A percentile compares a stretch with the other conserved stretches of the same genome.
These are phyloP conservation scores for Aspergillus sp. DNA, from an alignment of 2,329 filamentous ascomycete genomes.

Conservation along the genomic window DNA sequence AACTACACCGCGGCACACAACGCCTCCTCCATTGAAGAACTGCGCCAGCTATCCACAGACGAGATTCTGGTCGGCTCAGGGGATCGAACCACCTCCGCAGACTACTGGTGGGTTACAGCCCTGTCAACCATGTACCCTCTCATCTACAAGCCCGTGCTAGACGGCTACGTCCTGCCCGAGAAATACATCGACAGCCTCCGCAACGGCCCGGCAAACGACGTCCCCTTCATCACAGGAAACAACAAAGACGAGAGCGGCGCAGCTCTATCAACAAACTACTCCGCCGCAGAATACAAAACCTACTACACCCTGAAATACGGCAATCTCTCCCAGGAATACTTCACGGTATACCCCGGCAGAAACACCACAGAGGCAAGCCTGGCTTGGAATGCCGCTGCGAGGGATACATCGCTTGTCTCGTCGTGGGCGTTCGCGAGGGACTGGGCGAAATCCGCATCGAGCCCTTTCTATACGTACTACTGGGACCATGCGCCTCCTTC, in stretches of 20 bases:
- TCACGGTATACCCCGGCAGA: slow-evolving; percentile 28
- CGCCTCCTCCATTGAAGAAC: slow-evolving; percentile 22
- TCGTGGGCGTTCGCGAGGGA: slow-evolving; percentile 30
- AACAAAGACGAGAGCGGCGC: slow-evolving; percentile 35
- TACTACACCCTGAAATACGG: slow-evolving; percentile 35
- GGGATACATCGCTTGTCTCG: slow-evolving; percentile 24
- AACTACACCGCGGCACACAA: slow-evolving; percentile 28
- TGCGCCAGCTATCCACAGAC: slow-evolving; percentile 25
- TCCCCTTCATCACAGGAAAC: slow-evolving; percentile 39
- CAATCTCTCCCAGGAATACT: slow-evolving; percentile 24
- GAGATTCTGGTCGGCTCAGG: slow-evolving; percentile 25
- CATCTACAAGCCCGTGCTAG: slow-evolving; percentile 30
- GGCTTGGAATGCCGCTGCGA: slow-evolving; percentile 27
- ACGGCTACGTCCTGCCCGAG: slow-evolving; percentile 25
- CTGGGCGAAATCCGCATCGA: slow-evolving; percentile 26
- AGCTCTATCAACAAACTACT: slow-evolving; percentile 21
- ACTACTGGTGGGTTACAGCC: slow-evolving; percentile 29
- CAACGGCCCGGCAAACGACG: slow-evolving; percentile 32
- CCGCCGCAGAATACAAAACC: slow-evolving; percentile 25
- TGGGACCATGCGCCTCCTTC: slow-evolving; percentile 39
- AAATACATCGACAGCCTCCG: slow-evolving; percentile 27
- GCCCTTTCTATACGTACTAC: slow-evolving; percentile 37
- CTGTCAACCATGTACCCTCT: slow-evolving; percentile 27
- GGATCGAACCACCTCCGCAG: slow-evolving; percentile 21
- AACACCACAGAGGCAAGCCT: slow-evolving; percentile 20